phyloP scores from a whole-genome alignment of 2,329 filamentous ascomycete species.

The Ascochyta viciae-villosae region DNA sequence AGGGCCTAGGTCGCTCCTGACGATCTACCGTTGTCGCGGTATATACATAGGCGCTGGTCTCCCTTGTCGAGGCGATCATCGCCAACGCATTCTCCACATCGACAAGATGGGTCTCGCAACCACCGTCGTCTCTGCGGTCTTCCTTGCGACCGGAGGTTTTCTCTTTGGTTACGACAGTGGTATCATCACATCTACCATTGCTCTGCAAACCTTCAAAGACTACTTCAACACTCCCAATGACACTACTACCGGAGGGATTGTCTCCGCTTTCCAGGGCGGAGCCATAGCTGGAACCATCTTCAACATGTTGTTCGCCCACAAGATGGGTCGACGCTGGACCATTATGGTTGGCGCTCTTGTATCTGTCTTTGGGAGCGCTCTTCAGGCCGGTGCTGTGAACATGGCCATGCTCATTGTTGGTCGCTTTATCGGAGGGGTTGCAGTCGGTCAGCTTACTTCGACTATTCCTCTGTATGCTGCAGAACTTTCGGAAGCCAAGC shows the following conservation, averaged over 20 bases:
- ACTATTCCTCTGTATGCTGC: conserved; percentile 30
- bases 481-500: conserved; percentile 44
- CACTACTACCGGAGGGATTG: conserved; percentile 41
- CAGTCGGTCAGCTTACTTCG: conserved; percentile 50
- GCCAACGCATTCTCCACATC: not conserved
- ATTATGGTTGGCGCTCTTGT: conserved; percentile 47
- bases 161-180: conserved; percentile 44
- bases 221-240: conserved; percentile 40
- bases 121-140: conserved; percentile 27
- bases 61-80: conserved; percentile 4
- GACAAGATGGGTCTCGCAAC: conserved; percentile 25
- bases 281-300: conserved; percentile 27
- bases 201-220: conserved; percentile 34
- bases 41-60: conserved; percentile 3
- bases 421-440: conserved; percentile 58
- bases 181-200: conserved; percentile 45
- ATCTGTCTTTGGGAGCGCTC: conserved; percentile 42
- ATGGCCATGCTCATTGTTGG: conserved; percentile 58
- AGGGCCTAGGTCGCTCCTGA: not conserved
- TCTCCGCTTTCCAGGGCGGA: conserved; percentile 49
- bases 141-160: conserved; percentile 32
- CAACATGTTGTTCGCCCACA: conserved; percentile 26
- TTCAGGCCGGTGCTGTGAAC: conserved; percentile 48
- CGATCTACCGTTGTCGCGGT: not conserved
- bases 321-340: conserved; percentile 28